Conservation (phyloP, 257 asterid species). For the Nicotiana undulata region DNA sequence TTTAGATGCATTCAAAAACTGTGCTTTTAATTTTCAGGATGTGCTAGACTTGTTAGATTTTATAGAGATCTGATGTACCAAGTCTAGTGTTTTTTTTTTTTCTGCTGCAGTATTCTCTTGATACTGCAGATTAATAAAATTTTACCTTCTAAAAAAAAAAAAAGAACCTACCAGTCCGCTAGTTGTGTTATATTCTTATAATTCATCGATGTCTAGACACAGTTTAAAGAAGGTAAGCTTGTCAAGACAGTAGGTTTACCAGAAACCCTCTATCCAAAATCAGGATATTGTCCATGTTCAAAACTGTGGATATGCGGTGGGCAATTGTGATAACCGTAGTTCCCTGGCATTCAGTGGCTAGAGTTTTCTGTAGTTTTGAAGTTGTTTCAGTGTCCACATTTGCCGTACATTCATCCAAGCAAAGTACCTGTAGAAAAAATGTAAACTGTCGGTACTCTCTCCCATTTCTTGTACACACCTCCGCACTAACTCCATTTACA, state of each 20-base stretch:
- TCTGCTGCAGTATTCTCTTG: too few species aligned
- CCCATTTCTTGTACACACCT: background rate
- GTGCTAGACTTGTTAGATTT: too few species aligned
- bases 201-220: background rate
- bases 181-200: background rate
- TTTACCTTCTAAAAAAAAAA: too few species aligned
- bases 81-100: too few species aligned
- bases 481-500: background rate
- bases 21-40: too few species aligned
- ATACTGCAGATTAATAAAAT: too few species aligned
- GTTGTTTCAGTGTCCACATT: conserved; percentile 80
- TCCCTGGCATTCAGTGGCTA: conserved; percentile 48
- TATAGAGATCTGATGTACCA: too few species aligned
- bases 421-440: conserved; percentile 46
- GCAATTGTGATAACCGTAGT: conserved; percentile 72
- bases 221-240: background rate
- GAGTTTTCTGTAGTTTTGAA: conserved; percentile 62
- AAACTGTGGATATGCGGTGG: conserved; percentile 84
- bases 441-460: background rate
- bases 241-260: conserved; percentile 25
- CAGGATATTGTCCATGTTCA: conserved; percentile 62
- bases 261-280: conserved; percentile 70
- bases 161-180: background rate
- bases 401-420: conserved; percentile 92
- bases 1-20: too few species aligned